These are phyloP conservation scores for Plantago ovata DNA, from an alignment of 257 asterid species.

Conservation along the genomic window DNA sequence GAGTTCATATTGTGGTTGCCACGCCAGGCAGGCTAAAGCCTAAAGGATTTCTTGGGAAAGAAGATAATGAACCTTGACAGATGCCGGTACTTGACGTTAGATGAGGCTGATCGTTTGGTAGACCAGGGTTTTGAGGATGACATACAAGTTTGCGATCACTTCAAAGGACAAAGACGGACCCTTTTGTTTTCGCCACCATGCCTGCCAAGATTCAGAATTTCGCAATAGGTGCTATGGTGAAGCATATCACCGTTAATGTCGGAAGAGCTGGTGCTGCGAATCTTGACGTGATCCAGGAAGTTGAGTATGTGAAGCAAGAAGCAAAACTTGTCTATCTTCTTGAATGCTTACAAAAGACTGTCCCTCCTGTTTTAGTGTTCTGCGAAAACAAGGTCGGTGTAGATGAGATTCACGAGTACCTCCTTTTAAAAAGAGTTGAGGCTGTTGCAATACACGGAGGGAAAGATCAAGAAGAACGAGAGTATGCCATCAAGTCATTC, in stretches of 20 bases:
- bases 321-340: slow-evolving; percentile 84
- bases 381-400: slow-evolving; percentile 85
- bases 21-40: slow-evolving; percentile 86
- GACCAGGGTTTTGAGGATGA: slow-evolving; percentile 58
- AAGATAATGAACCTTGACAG: slow-evolving; percentile 78
- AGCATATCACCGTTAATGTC: slow-evolving; percentile 69
- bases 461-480: slow-evolving; percentile 87
- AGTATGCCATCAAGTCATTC: slow-evolving; percentile 67
- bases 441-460: slow-evolving; percentile 84
- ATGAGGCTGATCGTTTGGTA: slow-evolving; percentile 82
- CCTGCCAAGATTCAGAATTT: slow-evolving; percentile 80
- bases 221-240: slow-evolving; percentile 71
- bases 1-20: slow-evolving; percentile 90
- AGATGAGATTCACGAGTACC: slow-evolving; percentile 78
- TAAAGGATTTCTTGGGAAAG: slow-evolving; percentile 86
- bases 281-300: slow-evolving; percentile 82
- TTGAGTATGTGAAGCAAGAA: slow-evolving; percentile 79
- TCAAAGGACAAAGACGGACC: slow-evolving; percentile 77
- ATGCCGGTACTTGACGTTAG: slow-evolving; percentile 72
- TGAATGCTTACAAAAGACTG: slow-evolving; percentile 75
- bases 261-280: slow-evolving; percentile 92
- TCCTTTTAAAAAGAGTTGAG: slow-evolving; percentile 76
- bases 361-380: slow-evolving; percentile 71
- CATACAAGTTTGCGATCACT: slow-evolving; percentile 82
- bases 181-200: slow-evolving; percentile 85